Evolutionary conservation across 1,139 yeast genomes (phyloP), one percentile per base, ranked within the genome.

Genomic region (Wickerhamomyces sp.): DNA sequence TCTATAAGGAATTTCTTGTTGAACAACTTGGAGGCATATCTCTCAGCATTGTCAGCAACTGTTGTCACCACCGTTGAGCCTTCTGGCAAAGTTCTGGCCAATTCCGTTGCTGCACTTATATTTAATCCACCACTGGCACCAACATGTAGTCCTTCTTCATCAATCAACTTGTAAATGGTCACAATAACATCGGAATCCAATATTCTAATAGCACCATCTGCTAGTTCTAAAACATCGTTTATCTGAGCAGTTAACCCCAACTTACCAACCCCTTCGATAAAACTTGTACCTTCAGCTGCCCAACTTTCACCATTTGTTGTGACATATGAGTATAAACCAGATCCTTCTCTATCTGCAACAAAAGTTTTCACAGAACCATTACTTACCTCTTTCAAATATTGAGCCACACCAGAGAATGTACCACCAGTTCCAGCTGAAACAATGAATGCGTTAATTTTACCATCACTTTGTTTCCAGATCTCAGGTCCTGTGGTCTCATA

Each of bases 221-320:
- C 45, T 10, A 48, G 23, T 8, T 50, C 47, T 9, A 56, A 38
- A 2, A 45, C 44, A 34, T 50, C 58, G 7, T 34, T 14, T 50
- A 55, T 39, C 41, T 56, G 56, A 6, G 53, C 58, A 10, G 57
- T 52, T 8, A 52, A 41, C 23, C 47, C 51, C 36, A 49, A 39
- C 43, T 55, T 54, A 10, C 60, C 60, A 37, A 56, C 43, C 9
- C 60, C 60, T 37, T 56, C 60, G 14, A 55, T 53, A 36, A 56
- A 55, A 7, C 58, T 55, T 5, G 37, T 37, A 2, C 60, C 60
- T 41, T 56, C 60, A 13, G 50, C 37, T 1, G 46, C 55, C 57
- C 57, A 54, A 14, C 35, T 47, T 2, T 40, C 39, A 34, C 60
- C 60, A 10, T 41, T 36, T 6, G 50, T 36, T 10, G 45, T 52